phyloP scores from a whole-genome alignment of 2,329 filamentous ascomycete genomes.

The Penicillium sumatraense region DNA sequence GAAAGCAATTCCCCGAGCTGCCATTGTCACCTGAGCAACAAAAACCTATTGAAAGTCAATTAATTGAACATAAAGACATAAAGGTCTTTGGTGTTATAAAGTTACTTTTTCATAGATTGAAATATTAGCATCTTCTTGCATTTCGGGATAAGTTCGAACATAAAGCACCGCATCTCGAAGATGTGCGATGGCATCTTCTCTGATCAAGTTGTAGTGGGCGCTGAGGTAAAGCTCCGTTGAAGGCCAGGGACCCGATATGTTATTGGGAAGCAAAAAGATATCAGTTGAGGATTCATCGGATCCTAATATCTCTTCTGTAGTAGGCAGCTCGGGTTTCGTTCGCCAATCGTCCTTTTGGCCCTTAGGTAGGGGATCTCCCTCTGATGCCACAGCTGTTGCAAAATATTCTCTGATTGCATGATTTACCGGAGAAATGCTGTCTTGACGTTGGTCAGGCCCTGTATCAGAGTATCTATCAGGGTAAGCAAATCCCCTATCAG shows the following conservation, averaged over 20 bases:
- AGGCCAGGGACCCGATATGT: constrained; percentile 60
- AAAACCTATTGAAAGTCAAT: constrained; percentile 60
- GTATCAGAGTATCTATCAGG: background rate
- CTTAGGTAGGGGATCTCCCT: background rate
- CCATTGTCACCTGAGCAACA: constrained; percentile 68
- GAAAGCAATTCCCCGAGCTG: constrained; percentile 65
- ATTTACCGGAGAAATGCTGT: background rate
- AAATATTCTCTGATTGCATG: background rate
- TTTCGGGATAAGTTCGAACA: constrained; percentile 57
- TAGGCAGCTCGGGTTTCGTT: constrained; percentile 45
- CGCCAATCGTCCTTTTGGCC: constrained; percentile 35
- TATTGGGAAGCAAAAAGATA: constrained; percentile 53
- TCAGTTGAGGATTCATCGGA: constrained; percentile 24
- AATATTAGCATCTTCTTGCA: constrained; percentile 62
- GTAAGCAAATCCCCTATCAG: background rate
- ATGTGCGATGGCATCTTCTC: constrained; percentile 73
- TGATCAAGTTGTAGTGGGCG: constrained; percentile 74
- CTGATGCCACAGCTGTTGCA: too few relatives aligned
- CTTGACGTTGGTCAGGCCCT: background rate
- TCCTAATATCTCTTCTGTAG: constrained; percentile 44
- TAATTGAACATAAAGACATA: too few relatives aligned
- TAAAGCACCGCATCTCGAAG: constrained; percentile 69
- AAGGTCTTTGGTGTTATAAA: too few relatives aligned
- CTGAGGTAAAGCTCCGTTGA: constrained; percentile 70
- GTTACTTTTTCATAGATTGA: constrained; percentile 61